Base-by-base conservation (phyloP, 2,329 filamentous ascomycete genomes). In the Microcyclospora pomicola region DNA sequence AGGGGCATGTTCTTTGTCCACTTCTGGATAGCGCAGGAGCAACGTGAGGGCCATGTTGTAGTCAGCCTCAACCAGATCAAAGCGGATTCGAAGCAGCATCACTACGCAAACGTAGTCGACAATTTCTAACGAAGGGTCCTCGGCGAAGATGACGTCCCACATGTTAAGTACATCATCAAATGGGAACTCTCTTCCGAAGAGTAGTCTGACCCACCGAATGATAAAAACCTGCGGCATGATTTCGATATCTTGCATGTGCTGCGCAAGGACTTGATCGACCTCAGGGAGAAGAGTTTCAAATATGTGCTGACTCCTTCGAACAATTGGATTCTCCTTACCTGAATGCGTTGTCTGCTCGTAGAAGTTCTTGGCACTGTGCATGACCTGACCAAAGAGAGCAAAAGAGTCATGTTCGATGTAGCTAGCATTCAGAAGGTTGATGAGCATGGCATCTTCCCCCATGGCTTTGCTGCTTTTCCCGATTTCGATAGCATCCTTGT, bases 181-280 rank as follows among this genome's bases (percentile, higher is more conserved):
- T 0, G 84, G 76, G 50, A 95, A 96, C 58, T 98, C 91, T 47
- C 91, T 75, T 35, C 88, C 87, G 54, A 96, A 96, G 0, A 98
- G 64, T 1, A 98, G 73, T 19, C 91, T 77, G 41, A 96, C 82
- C 91, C 91, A 98, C 40, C 91, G 85, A 82, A 96, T 92, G 15
- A 96, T 65, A 54, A 96, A 98, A 36, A 98, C 88, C 52, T 98
- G 91, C 1, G 91, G 91, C n/a, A 95, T 64, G 43, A 98, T 78
- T 42, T 95, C 88, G 34, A 95, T 78, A 42, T 75, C 73, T 41
- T 77, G 78, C 13, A 98, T 69, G 58, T 96, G 87, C 15, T 69
- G 68, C 11, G 84, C 80, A 19, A 96, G 70, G 52, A 86, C 80
- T n/a, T 82, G 79, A 54, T 96, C 91, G 24, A 85, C 69, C 46